phyloP scores from a whole-genome alignment of 2,329 filamentous ascomycete genomes.

The Thelonectria rubi region DNA sequence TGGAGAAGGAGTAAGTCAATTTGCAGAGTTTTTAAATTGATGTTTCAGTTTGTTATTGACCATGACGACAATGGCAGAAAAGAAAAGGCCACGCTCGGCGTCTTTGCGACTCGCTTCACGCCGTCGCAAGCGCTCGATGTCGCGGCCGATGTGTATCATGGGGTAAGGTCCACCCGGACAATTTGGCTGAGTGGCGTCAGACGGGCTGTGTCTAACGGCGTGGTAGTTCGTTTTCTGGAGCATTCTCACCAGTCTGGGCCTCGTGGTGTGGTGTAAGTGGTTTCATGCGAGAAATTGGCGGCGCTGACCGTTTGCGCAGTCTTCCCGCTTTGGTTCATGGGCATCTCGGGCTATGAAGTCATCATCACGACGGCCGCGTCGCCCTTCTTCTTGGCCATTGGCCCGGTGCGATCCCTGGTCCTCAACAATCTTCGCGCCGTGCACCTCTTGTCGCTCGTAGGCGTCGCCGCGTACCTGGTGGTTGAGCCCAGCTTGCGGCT shows the following conservation, averaged over 20 bases:
- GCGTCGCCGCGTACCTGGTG: constrained; percentile 82
- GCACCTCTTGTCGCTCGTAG: constrained; percentile 80
- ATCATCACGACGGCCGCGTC: constrained; percentile 86
- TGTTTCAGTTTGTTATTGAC: neutral
- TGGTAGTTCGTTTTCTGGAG: constrained; percentile 92
- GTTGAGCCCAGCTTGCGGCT: constrained; percentile 78
- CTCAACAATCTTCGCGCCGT: constrained; percentile 74
- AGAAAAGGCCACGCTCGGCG: constrained; percentile 74
- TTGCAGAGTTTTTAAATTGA: neutral
- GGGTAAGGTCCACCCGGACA: constrained; percentile 63
- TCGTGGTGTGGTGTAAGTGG: constrained; percentile 90
- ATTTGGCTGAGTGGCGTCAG: neutral
- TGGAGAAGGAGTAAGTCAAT: constrained; percentile 78
- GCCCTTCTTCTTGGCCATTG: constrained; percentile 79
- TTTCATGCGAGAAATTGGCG: neutral
- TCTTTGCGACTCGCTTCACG: constrained; percentile 77
- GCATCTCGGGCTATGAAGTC: constrained; percentile 94
- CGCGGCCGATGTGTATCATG: constrained; percentile 88
- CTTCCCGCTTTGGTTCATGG: constrained; percentile 99
- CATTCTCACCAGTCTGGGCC: constrained; percentile 85
- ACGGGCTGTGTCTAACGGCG: constrained; percentile 29
- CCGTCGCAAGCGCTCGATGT: constrained; percentile 81
- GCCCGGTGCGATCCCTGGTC: constrained; percentile 72
- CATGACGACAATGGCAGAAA: constrained; percentile 16
- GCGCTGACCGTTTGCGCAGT: constrained; percentile 58